A percentile compares a stretch with the other conserved stretches of the same genome.
Evolutionary conservation across 2,329 filamentous ascomycete species (phyloP).

Genomic region (Trichoderma simmonsii): DNA sequence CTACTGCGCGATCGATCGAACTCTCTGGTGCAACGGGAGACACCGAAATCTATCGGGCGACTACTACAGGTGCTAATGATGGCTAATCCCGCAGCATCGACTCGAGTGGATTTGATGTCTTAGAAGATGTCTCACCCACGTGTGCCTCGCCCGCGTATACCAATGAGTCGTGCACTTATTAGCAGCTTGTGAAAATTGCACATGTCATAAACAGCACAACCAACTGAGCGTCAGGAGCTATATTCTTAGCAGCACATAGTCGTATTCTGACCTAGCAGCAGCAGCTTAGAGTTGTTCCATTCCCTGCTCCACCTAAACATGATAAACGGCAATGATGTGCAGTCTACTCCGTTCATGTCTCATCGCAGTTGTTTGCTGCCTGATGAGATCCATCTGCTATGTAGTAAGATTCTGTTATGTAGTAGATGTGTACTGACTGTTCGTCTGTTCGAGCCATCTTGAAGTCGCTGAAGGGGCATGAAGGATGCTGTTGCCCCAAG

Average conservation of each 20-base stretch:
- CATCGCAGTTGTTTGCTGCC: not conserved
- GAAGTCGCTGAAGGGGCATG: not conserved
- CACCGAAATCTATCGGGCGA: not conserved
- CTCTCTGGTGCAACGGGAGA: not conserved
- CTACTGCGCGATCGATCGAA: not conserved
- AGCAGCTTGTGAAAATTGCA: not conserved
- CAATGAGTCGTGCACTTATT: not conserved
- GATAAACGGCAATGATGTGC: not conserved
- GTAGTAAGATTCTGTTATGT: not conserved
- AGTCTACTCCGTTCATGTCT: not conserved
- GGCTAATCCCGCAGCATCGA: not conserved
- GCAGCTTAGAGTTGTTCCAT: not conserved
- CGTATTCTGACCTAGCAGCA: not conserved
- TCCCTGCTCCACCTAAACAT: not conserved
- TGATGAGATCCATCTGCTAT: not conserved
- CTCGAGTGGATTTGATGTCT: not conserved
- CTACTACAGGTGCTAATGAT: not conserved
- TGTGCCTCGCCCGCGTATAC: not conserved
- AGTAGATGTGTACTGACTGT: not conserved
- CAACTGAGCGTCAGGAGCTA: not conserved
- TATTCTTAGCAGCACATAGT: not conserved
- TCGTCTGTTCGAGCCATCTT: not conserved
- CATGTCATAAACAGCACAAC: not conserved
- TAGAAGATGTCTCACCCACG: not conserved
- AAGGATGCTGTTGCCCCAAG: not conserved